Evolutionary conservation across 805 yeast genomes (phyloP), one percentile per base, ranked within the genome.

Genomic region (Starmerella apicola): DNA sequence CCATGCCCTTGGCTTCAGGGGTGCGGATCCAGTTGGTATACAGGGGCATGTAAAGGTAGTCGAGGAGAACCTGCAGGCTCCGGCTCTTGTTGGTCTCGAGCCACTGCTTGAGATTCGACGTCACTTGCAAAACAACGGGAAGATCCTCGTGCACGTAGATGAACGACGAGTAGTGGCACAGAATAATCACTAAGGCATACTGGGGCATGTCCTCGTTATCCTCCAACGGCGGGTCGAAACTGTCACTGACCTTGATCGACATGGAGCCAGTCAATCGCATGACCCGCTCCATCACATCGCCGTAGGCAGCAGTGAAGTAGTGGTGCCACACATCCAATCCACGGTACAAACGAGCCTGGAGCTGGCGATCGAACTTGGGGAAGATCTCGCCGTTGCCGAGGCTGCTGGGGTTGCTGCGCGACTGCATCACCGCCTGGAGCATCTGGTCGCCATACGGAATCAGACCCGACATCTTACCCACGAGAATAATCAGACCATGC

Each of bases 281-380:
- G 26, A 56, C 46, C 35, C 47, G 44, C 31, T 52, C 53, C 18
- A 49, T 54, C 6, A 51, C 45, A 19, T 49, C 45, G 26, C 58
- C 61, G 25, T 49, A 47, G 15, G 55, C 43, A 0, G 45, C 45
- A 26, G 45, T 52, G 42, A 54, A 57, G 33, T 49, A 46, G 30
- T 45, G 50, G 19, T 47, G 48, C 61, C 61, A 57, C 6, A 52
- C 47, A 30, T 56, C 58, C 21, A 56, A 50, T 9, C 56, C 60
- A 6, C 59, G 50, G 25, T 52, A 55, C 15, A 56, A 34, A 9
- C 59, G 49, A 3, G 50, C 52, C 43, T 51, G 58, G 8, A 54
- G 41, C 7, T 46, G 41, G 7, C 48, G 44, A 38, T 55, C 57
- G 32, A 44, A 40, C 32, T 25, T 32, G 13, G 39, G n/a, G 36